phyloP scores from a whole-genome alignment of 495 filamentous ascomycete genomes.

The Penicillium lagena region DNA sequence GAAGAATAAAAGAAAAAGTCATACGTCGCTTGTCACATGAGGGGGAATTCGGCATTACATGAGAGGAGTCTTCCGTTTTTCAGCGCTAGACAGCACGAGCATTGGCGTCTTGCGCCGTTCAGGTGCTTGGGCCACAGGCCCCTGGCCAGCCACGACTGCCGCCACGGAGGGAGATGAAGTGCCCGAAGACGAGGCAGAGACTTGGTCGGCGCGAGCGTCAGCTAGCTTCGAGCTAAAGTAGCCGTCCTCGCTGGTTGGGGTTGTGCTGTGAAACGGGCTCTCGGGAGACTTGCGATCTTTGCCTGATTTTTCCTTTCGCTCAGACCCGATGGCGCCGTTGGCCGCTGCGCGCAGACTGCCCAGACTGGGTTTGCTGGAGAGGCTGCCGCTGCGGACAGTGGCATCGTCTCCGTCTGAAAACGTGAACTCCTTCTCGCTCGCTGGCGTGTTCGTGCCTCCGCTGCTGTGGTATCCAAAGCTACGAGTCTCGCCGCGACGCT shows the following conservation, averaged over 20 bases:
- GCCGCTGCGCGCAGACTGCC: conserved; percentile 74
- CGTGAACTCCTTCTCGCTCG: conserved; percentile 77
- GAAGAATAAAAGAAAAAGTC: conserved; percentile 8
- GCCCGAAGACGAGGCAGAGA: conserved; percentile 20
- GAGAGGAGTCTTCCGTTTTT: conserved; percentile 81
- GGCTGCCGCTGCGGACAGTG: conserved; percentile 70
- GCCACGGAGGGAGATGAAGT: conserved; percentile 37
- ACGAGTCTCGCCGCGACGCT: conserved; percentile 65
- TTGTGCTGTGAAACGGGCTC: conserved; percentile 36
- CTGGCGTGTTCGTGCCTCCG: conserved; percentile 77
- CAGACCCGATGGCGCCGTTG: conserved; percentile 80
- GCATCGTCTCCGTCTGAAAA: conserved; percentile 83
- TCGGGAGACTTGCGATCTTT: conserved; percentile 51
- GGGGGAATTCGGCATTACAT: conserved; percentile 33
- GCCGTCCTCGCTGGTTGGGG: conserved; percentile 51
- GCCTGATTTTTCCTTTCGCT: conserved; percentile 60
- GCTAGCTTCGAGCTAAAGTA: conserved; percentile 52
- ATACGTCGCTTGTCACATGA: conserved; percentile 39
- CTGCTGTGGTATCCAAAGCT: conserved; percentile 54
- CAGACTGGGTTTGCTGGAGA: conserved; percentile 71
- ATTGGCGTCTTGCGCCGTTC: conserved; percentile 75
- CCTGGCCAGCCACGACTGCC: conserved; percentile 42
- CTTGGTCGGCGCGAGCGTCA: conserved; percentile 38
- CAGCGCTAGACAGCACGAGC: conserved; percentile 80
- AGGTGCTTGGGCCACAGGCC: conserved; percentile 37